These are phyloP conservation scores for Sutorius australiensis DNA, from an alignment of 768 basidiomycete genomes.

Conservation along the genomic window DNA sequence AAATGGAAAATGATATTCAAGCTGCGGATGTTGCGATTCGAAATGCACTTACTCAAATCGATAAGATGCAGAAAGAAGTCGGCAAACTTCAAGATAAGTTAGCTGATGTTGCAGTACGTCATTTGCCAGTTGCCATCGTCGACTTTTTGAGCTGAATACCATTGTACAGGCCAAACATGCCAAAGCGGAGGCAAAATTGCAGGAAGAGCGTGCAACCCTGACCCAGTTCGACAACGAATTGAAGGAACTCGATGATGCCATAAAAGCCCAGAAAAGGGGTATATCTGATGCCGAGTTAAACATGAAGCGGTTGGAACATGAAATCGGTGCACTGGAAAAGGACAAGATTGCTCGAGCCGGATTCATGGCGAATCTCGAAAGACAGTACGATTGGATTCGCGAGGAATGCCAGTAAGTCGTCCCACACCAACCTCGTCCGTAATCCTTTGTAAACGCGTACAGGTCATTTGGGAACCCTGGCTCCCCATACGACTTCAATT, in stretches of 20 bases:
- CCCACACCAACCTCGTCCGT: background rate
- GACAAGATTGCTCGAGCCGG: conserved; percentile 58
- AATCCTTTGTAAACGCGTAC: conserved; percentile 1
- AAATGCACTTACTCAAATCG: conserved; percentile 42
- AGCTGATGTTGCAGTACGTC: conserved; percentile 21
- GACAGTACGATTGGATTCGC: conserved; percentile 81
- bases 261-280: conserved; percentile 76
- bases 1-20: conserved; percentile 31
- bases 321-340: conserved; percentile 56
- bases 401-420: conserved; percentile 79
- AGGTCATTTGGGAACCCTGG: conserved; percentile 84
- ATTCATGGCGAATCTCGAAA: conserved; percentile 63
- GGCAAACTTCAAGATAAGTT: conserved; percentile 53
- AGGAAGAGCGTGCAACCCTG: conserved; percentile 84
- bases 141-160: background rate
- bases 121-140: background rate
- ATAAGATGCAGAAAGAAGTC: conserved; percentile 59
- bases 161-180: conserved; percentile 48
- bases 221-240: conserved; percentile 87
- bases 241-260: conserved; percentile 72
- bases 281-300: conserved; percentile 64
- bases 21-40: conserved; percentile 18
- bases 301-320: conserved; percentile 67
- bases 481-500: conserved; percentile 76
- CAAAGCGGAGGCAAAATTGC: conserved; percentile 65